Conservation (phyloP, 352 stramenopile species). For the Blastocystis sp. region DNA sequence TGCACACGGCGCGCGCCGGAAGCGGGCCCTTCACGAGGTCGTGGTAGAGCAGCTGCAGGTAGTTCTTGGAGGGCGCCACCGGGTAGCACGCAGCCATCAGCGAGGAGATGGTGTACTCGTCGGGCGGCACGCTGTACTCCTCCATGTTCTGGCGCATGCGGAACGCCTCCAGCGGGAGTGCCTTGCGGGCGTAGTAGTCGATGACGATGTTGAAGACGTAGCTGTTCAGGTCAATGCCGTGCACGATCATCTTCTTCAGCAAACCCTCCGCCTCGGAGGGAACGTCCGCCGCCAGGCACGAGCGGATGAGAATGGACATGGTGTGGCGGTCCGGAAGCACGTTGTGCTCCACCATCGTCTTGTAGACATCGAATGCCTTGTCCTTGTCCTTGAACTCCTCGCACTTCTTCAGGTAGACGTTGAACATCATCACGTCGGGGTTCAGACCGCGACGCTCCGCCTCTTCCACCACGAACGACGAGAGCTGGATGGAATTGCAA, state of each 20-base stretch:
- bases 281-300: conserved; percentile 43
- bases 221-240: conserved; percentile 67
- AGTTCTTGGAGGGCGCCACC: conserved; percentile 48
- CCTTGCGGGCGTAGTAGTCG: conserved; percentile 69
- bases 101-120: conserved; percentile 69
- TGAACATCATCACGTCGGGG: conserved; percentile 68
- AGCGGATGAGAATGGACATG: conserved; percentile 61
- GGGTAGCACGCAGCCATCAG: conserved; percentile 68
- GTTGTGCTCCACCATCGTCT: conserved; percentile 57
- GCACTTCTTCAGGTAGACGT: conserved; percentile 68
- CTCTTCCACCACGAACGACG: conserved; percentile 57
- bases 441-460: conserved; percentile 41
- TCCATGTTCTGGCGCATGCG: conserved; percentile 69
- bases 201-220: conserved; percentile 70
- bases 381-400: conserved; percentile 68
- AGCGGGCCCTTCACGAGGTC: conserved; percentile 59
- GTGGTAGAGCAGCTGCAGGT: conserved; percentile 44
- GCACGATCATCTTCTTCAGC: conserved; percentile 54
- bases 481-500: conserved; percentile 55
- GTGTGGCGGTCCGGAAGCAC: conserved; percentile 59
- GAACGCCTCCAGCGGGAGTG: conserved; percentile 60
- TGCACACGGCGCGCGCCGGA: conserved; percentile 58
- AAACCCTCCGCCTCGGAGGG: conserved; percentile 57
- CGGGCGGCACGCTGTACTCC: conserved; percentile 42
- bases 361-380: conserved; percentile 50